These are phyloP conservation scores for Rutidosis leptorrhynchoides DNA, from an alignment of 129 eudicot genomes.

Conservation along the genomic window DNA sequence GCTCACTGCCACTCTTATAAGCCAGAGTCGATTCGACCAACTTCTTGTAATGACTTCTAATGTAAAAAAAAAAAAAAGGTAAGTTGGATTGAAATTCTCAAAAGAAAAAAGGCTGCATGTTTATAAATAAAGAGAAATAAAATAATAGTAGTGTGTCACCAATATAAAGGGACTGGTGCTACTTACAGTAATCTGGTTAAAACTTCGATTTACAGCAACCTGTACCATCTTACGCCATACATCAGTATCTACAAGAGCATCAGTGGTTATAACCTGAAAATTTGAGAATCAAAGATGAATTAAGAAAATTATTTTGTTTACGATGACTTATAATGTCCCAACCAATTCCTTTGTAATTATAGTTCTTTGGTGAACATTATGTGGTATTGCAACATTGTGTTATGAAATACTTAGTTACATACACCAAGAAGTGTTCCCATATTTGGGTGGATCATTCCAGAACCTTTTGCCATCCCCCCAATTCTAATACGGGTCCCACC, in stretches of 20 bases:
- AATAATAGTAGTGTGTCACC: neutral
- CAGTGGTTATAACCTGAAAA: slow-evolving; percentile 91
- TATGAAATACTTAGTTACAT: slow-evolving; percentile 31
- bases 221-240: slow-evolving; percentile 94
- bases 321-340: neutral
- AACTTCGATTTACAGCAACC: slow-evolving; percentile 83
- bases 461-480: slow-evolving; percentile 99
- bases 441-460: slow-evolving; percentile 99
- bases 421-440: slow-evolving; percentile 99
- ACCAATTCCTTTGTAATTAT: neutral
- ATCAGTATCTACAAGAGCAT: slow-evolving; percentile 70
- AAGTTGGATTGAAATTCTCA: neutral
- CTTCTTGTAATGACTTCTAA: slow-evolving; percentile 4
- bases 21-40: neutral
- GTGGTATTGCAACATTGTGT: slow-evolving; percentile 7
- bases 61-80: slow-evolving; percentile 4
- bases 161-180: neutral
- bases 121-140: neutral
- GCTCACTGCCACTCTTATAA: neutral
- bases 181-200: slow-evolving; percentile 93
- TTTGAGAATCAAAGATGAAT: slow-evolving; percentile 9
- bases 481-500: slow-evolving; percentile 60
- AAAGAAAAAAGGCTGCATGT: neutral
- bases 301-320: slow-evolving; percentile 10
- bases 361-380: neutral